Percentiles rank a stretch among this genome's conserved stretches.
phyloP scores from a whole-genome alignment of 23 red algal genomes.

The Agarophyton chilense region DNA sequence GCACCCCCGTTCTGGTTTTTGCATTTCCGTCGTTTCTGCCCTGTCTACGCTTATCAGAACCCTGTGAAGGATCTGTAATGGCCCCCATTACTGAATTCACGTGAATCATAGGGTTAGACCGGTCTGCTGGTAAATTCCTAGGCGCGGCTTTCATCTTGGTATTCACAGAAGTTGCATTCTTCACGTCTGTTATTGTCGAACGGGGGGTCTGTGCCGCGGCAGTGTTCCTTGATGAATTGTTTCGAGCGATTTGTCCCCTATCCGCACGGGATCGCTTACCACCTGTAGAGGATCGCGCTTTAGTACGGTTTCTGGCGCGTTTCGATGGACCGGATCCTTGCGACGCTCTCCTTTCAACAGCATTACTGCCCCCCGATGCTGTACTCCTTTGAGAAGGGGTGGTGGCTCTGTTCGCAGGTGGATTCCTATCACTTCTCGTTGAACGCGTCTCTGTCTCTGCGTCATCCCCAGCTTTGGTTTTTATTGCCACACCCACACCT shows the following conservation, averaged over 20 bases:
- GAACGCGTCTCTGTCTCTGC: slow-evolving; percentile 44
- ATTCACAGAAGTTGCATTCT: not conserved
- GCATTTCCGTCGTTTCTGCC: not conserved
- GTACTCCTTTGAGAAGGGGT: slow-evolving; percentile 65
- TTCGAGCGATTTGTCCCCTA: slow-evolving; percentile 4
- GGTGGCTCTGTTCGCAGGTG: slow-evolving; percentile 15
- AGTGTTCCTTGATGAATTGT: not conserved
- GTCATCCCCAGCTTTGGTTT: slow-evolving; percentile 7
- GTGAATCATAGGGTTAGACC: not conserved
- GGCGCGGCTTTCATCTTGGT: not conserved
- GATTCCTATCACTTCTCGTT: slow-evolving; percentile 41
- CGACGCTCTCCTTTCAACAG: slow-evolving; percentile 32
- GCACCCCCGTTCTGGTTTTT: not conserved
- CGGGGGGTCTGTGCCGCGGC: slow-evolving; percentile 22
- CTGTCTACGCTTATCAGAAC: slow-evolving; percentile 4
- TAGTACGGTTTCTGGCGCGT: slow-evolving; percentile 13
- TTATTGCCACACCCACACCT: not conserved
- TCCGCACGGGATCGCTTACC: slow-evolving; percentile 25
- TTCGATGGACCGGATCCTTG: slow-evolving; percentile 27
- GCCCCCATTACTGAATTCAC: not conserved
- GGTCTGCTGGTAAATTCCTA: not conserved
- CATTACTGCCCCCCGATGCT: slow-evolving; percentile 53
- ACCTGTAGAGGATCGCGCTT: slow-evolving; percentile 26
- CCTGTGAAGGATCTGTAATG: not conserved
- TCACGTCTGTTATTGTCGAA: not conserved